These are phyloP conservation scores for Trichoderma brevicompactum DNA, from an alignment of 2,329 filamentous ascomycete genomes.

Conservation along the genomic window DNA sequence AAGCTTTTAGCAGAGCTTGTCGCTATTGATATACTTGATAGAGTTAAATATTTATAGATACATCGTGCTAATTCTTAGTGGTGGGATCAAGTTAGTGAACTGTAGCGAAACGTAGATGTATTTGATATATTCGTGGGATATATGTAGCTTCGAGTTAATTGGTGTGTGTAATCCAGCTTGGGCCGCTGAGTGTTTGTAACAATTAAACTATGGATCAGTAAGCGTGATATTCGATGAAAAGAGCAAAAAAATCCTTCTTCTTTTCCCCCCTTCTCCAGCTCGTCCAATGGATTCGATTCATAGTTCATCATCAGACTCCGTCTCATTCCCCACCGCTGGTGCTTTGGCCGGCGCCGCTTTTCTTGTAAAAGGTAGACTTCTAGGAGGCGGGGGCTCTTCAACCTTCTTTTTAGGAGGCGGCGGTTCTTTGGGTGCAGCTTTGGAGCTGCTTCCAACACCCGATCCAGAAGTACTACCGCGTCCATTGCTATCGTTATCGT, in stretches of 20 bases:
- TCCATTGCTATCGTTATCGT: slow-evolving; percentile 28
- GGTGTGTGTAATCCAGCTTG: no score
- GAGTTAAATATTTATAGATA: no score
- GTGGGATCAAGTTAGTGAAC: no score
- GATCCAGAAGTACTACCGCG: slow-evolving; percentile 7
- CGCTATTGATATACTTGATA: no score
- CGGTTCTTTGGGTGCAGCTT: slow-evolving; percentile 25
- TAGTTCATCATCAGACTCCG: slow-evolving; percentile 61
- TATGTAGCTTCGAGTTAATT: no score
- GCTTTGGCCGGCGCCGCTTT: slow-evolving; percentile 39
- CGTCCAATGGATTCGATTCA: slow-evolving; percentile 35
- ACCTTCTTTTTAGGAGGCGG: slow-evolving; percentile 32
- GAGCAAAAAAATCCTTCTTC: no score
- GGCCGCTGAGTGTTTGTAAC: no score
- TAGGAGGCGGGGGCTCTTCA: slow-evolving; percentile 44
- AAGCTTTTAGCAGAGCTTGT: no score
- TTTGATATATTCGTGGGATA: no score
- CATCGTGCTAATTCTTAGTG: no score
- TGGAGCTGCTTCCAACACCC: neutral
- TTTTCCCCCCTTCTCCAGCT: neutral
- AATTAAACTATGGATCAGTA: neutral
- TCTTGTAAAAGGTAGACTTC: slow-evolving; percentile 52
- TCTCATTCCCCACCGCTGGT: slow-evolving; percentile 47
- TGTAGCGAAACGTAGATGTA: no score
- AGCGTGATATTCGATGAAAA: no score